These are phyloP conservation scores for Prunus padus DNA, from an alignment of 306 rosid genomes.

Conservation along the genomic window DNA sequence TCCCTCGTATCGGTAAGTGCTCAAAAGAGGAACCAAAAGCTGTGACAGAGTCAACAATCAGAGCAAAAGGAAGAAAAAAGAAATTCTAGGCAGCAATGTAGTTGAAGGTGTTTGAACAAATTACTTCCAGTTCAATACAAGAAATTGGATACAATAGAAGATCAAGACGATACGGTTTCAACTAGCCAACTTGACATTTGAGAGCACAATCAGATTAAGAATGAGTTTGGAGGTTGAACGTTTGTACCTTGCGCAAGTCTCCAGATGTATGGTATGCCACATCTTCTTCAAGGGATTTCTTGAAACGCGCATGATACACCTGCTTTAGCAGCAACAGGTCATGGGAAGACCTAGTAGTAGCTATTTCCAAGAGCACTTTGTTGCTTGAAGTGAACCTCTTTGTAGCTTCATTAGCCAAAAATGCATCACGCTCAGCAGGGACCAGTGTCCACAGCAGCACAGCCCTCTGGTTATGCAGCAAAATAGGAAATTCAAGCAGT, in stretches of 20 bases:
- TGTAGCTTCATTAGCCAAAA: slow-evolving; percentile 48
- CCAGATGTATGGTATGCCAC: slow-evolving; percentile 59
- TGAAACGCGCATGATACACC: slow-evolving; percentile 52
- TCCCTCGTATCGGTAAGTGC: slow-evolving; percentile 68
- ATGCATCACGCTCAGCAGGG: slow-evolving; percentile 59
- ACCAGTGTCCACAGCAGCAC: slow-evolving; percentile 52
- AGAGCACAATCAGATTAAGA: not conserved
- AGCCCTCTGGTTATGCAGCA: slow-evolving; percentile 30
- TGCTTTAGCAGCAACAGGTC: slow-evolving; percentile 38
- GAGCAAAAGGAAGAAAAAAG: not conserved
- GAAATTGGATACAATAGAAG: not conserved
- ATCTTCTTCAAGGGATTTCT: slow-evolving; percentile 63
- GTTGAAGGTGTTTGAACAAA: not conserved
- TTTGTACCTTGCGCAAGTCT: slow-evolving; percentile 52
- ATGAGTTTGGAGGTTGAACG: slow-evolving; percentile 2
- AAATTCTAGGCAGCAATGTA: not conserved
- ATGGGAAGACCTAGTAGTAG: slow-evolving; percentile 45
- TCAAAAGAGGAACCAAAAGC: slow-evolving; percentile 87
- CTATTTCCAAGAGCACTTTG: slow-evolving; percentile 49
- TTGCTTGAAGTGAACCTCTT: slow-evolving; percentile 42
- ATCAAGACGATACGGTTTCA: not conserved
- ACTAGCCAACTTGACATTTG: not conserved
- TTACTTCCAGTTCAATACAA: not conserved
- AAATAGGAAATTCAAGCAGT: slow-evolving; percentile 9
- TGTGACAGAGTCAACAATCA: slow-evolving; percentile 14